phyloP scores from a whole-genome alignment of 108 stramenopile genomes.

The Pseudonitzschia multistriata region DNA sequence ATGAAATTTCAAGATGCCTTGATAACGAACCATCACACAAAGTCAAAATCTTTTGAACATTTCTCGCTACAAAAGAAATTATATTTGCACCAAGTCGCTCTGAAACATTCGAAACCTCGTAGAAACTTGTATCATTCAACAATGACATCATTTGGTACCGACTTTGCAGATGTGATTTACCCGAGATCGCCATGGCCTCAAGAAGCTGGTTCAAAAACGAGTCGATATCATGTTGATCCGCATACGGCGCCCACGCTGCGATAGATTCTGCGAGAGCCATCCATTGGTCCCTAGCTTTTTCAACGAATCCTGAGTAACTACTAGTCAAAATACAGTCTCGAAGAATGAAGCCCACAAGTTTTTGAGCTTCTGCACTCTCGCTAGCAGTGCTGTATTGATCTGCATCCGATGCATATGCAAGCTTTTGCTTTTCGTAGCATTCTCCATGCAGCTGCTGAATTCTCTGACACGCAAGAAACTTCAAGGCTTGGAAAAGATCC shows the following conservation, averaged over 20 bases:
- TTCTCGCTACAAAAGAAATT: slow-evolving; percentile 10
- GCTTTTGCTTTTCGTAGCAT: slow-evolving; percentile 38
- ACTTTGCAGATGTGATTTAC: not conserved
- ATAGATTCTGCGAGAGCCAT: slow-evolving; percentile 18
- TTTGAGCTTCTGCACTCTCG: slow-evolving; percentile 22
- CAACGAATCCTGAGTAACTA: not conserved
- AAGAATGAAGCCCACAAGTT: slow-evolving; percentile 27
- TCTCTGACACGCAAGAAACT: slow-evolving; percentile 42
- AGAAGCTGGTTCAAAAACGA: slow-evolving; percentile 35
- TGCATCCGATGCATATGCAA: slow-evolving; percentile 19
- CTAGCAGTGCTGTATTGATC: not conserved
- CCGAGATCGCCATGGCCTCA: slow-evolving; percentile 1
- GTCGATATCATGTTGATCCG: slow-evolving; percentile 25
- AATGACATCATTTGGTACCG: slow-evolving; percentile 2
- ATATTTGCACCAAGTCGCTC: slow-evolving; percentile 7
- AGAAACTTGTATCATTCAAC: slow-evolving; percentile 40
- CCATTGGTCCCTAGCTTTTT: slow-evolving; percentile 20
- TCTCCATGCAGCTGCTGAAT: slow-evolving; percentile 41
- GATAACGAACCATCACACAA: not conserved
- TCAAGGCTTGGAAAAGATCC: slow-evolving; percentile 20
- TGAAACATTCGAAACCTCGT: slow-evolving; percentile 24
- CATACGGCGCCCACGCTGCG: slow-evolving; percentile 36
- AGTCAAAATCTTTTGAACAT: slow-evolving; percentile 7
- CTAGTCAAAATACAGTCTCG: not conserved
- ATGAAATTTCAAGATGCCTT: not conserved